These are phyloP conservation scores for Chrysoporthe puriensis DNA, from an alignment of 2,329 filamentous ascomycete species.

Conservation along the genomic window DNA sequence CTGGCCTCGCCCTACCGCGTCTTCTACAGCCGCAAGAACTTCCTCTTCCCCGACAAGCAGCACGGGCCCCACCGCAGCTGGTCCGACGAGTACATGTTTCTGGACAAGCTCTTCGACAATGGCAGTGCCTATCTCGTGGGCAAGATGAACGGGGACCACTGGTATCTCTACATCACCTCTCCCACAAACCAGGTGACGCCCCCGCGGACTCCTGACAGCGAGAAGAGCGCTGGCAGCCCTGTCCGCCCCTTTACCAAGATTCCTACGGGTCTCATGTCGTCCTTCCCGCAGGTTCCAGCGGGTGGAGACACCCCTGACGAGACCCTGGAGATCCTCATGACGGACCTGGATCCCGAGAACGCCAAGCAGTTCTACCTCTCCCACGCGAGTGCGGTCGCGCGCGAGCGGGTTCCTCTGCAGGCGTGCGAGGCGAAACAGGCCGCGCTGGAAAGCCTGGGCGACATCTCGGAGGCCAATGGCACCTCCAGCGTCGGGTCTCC, in stretches of 20 bases:
- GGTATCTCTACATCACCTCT: slow-evolving; percentile 96
- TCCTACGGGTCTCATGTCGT: slow-evolving; percentile 50
- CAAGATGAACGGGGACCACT: slow-evolving; percentile 99
- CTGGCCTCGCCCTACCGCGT: slow-evolving; percentile 91
- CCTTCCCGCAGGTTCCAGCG: slow-evolving; percentile 34
- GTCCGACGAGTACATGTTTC: slow-evolving; percentile 90
- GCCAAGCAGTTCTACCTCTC: slow-evolving; percentile 72
- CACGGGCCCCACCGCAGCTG: slow-evolving; percentile 94
- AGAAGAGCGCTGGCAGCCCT: slow-evolving; percentile 42
- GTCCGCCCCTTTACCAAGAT: slow-evolving; percentile 57
- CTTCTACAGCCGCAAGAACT: slow-evolving; percentile 99
- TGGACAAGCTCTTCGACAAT: slow-evolving; percentile 88
- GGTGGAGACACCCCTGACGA: slow-evolving; percentile 66
- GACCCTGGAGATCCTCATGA: slow-evolving; percentile 76
- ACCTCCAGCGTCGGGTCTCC: slow-evolving; percentile 7
- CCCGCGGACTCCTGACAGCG: slow-evolving; percentile 71
- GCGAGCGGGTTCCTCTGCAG: slow-evolving; percentile 73
- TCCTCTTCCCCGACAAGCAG: slow-evolving; percentile 92
- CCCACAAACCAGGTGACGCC: slow-evolving; percentile 81
- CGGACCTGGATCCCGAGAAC: slow-evolving; percentile 69
- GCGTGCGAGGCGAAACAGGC: slow-evolving; percentile 65
- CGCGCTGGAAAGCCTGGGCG: slow-evolving; percentile 62
- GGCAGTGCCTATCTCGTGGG: slow-evolving; percentile 99
- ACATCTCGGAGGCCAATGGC: slow-evolving; percentile 48
- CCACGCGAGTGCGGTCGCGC: slow-evolving; percentile 85